Percentiles rank a stretch among this genome's conserved stretches.
Evolutionary conservation across 1,284 basidiomycete genomes (phyloP).

Genomic region (Coniferiporia weirii): DNA sequence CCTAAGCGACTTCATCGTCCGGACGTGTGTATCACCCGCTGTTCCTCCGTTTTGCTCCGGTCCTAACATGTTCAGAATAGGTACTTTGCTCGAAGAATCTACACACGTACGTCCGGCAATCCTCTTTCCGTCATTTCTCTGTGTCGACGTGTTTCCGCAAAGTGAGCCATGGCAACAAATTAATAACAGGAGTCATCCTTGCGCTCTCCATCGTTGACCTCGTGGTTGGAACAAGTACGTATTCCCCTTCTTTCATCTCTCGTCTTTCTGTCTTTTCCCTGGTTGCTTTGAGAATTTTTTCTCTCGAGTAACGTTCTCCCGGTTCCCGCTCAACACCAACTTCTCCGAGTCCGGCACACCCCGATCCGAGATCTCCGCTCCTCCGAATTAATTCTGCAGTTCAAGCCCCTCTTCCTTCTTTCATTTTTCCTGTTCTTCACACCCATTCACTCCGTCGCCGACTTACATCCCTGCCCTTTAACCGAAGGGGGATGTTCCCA

Average conservation of each 20-base stretch:
- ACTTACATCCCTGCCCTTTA: no score
- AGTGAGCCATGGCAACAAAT: constrained; percentile 21
- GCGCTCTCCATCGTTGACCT: constrained; percentile 23
- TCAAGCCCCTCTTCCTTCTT: no score
- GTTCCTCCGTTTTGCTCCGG: not conserved
- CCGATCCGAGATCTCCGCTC: no score
- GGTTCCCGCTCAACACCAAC: no score
- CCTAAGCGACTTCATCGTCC: constrained; percentile 24
- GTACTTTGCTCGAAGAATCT: constrained; percentile 25
- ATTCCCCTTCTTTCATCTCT: not conserved
- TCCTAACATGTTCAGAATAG: constrained; percentile 12
- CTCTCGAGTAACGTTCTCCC: no score
- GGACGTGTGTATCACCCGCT: constrained; percentile 20
- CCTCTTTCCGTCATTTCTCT: not conserved
- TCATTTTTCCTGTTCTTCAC: no score
- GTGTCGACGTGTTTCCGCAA: not conserved
- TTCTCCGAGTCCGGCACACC: no score
- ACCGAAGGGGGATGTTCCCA: no score
- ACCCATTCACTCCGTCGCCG: no score
- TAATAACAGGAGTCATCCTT: constrained; percentile 21
- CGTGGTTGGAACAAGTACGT: constrained; percentile 25
- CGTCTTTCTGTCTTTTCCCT: not conserved
- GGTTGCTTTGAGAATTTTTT: not conserved
- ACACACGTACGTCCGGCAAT: constrained; percentile 19
- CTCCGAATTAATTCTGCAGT: no score